Conservation (phyloP, 805 yeast species). For the Metschnikowia kunwiensis region DNA sequence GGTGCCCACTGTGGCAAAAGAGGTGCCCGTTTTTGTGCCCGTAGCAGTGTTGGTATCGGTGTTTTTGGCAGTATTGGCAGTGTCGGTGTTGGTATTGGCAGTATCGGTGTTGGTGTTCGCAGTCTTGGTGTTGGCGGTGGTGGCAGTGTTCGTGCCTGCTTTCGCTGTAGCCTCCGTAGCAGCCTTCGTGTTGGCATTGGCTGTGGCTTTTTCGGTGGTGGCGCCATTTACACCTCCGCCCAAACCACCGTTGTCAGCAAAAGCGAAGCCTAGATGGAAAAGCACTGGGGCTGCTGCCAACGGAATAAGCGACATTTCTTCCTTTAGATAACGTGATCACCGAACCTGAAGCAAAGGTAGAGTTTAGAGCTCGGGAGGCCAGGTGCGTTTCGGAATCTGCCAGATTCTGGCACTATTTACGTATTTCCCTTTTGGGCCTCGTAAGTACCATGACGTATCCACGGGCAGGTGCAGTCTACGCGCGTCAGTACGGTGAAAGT, state of each 20-base stretch:
- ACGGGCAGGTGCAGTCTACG: too few relatives aligned
- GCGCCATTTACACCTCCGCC: constrained; percentile 4
- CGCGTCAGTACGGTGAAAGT: too few relatives aligned
- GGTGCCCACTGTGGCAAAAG: constrained; percentile 8
- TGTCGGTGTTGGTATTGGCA: constrained; percentile 3
- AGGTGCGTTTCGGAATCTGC: too few relatives aligned
- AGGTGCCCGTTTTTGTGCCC: constrained; percentile 11
- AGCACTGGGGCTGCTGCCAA: constrained; percentile 10
- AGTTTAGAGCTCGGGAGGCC: too few relatives aligned
- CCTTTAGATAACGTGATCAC: too few relatives aligned
- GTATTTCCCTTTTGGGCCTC: too few relatives aligned
- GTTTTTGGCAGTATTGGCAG: constrained; percentile 5
- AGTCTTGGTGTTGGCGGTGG: constrained; percentile 1
- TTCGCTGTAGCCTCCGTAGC: neutral
- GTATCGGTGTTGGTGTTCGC: constrained; percentile 3
- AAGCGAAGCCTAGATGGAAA: constrained; percentile 13
- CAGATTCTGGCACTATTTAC: too few relatives aligned
- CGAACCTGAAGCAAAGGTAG: too few relatives aligned
- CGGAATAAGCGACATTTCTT: constrained; percentile 13
- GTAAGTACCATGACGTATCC: too few relatives aligned
- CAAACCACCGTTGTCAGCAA: constrained; percentile 19
- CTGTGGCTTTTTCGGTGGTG: neutral
- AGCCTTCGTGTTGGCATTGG: neutral
- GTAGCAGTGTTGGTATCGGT: constrained; percentile 8
- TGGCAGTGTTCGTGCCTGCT: neutral